Evolutionary conservation across 768 basidiomycete genomes (phyloP), one percentile per base, ranked within the genome.

Genomic region (Boletus rubescentipes): DNA sequence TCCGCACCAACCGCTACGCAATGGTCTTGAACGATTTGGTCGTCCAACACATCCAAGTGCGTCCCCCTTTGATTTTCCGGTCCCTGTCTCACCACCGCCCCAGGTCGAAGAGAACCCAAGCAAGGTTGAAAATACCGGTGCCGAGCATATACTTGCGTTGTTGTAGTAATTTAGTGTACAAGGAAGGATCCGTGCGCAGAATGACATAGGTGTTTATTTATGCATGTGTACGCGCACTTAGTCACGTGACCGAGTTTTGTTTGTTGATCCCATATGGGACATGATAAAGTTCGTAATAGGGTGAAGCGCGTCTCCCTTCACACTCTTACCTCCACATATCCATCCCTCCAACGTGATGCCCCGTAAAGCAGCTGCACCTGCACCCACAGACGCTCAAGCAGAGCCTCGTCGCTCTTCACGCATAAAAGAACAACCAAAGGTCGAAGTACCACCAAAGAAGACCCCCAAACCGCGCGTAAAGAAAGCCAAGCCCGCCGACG

Each of bases 361-460:
- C 59, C 83, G 87, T 64, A 89, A 88, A 81, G 78, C 85, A 45
- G 81, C 81, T 26, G 71, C 77, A 45, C 60, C 79, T 42, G 55
- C 68, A 2, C 76, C 72, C 21, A 67, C 74, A 46, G 71, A 75
- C 23, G 30, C 55, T 1, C 40, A 34, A 16, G 72, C 73, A 40
- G 76, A 77, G 39, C 87, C 87, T 35, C 86, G 87, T 69, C 87
- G 87, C 72, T 89, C 87, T 9, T 72, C 80, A 31, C 84, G 87
- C 63, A 88, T 90, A 73, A 89, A 89, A 70, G 86, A 85, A 26
- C 78, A 81, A 54, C 85, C 85, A 49, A 87, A 84, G 68, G 66
- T 73, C 2, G 84, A 73, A 26, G 38, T 68, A 37, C 69, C 74
- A 7, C 66, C 68, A 35, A 87, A 86, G 80, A 88, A 84, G 68